Base-by-base conservation (phyloP, 2,329 filamentous ascomycete genomes). In the Microcera coccophila region DNA sequence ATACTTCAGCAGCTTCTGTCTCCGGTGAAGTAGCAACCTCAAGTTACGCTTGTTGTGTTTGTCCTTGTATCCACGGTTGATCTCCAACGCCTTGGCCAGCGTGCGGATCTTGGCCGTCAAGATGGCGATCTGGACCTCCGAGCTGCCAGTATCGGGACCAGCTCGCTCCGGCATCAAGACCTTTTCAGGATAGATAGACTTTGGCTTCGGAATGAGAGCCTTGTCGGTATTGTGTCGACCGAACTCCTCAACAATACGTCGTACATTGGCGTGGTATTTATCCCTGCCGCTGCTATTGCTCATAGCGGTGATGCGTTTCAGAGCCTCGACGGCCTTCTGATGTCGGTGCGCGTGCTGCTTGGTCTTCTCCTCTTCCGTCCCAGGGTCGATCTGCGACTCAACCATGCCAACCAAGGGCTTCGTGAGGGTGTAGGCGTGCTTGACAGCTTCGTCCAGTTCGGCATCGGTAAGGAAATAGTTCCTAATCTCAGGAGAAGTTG, bases 111-210 rank as follows among this genome's bases (percentile, higher is more conserved):
- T 97, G 44, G 89, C 80, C 3, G 93, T 98, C 63, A 98, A 68
- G 56, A 98, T 94, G 35, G 90, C 90, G 53, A 94, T 89, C 73
- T 98, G 93, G n/a, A 98, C 94, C 69, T 98, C 93, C 5, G 88
- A 88, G 57, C 88, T 95, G 26, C 93, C 93, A 1, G 91, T 98
- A 63, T 98, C 93, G 4, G 85, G 86, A 0, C 93, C 93, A n/a
- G 83, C 81, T 22, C 94, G 84, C 19, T 55, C 52, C 44, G 65
- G 70, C 69, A 57, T 67, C 45, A 66, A 65, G 55, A 64, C 61
- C 14, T 57, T 61, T 40, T 68, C 60, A 55, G 70, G 60, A 45
- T 62, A 48, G 29, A 73, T 69, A 28, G 71, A 72, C 32, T 71
- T 64, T 3, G 78, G 71, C 62, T 82, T 85, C 1, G 81, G 81